phyloP scores from a whole-genome alignment of 345 rosid species.

The Aquilaria yunnanensis region DNA sequence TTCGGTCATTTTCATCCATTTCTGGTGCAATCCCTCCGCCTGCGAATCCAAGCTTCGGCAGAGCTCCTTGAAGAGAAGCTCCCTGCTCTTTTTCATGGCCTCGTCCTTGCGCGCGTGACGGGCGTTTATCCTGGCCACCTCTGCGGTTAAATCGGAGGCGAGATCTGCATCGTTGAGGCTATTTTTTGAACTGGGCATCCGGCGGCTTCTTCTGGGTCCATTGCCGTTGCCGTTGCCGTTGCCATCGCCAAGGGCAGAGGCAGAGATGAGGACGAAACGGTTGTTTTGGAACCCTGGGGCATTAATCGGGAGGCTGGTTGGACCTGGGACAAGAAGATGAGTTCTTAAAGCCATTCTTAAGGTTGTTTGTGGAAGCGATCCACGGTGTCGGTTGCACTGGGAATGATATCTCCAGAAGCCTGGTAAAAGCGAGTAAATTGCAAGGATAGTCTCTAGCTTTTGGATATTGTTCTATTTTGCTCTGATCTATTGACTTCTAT shows the following conservation, averaged over 20 bases:
- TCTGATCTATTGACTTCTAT: too few species aligned
- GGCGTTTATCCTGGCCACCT: slow-evolving; percentile 47
- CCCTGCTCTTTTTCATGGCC: slow-evolving; percentile 72
- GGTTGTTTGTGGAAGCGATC: not conserved
- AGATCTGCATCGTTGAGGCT: slow-evolving; percentile 35
- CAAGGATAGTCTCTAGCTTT: too few species aligned
- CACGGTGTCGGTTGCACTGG: too few species aligned
- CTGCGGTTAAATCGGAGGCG: slow-evolving; percentile 51
- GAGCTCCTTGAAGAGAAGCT: slow-evolving; percentile 59
- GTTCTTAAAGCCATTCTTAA: slow-evolving; percentile 37
- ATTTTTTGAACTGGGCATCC: slow-evolving; percentile 25
- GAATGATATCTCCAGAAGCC: too few species aligned
- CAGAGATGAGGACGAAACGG: slow-evolving; percentile 2
- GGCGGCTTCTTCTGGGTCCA: slow-evolving; percentile 25
- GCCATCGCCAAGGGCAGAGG: slow-evolving; percentile 2
- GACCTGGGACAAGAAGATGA: slow-evolving; percentile 18
- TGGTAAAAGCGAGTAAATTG: too few species aligned
- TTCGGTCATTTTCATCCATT: slow-evolving; percentile 51
- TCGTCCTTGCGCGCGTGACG: slow-evolving; percentile 43
- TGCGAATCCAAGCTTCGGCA: slow-evolving; percentile 35
- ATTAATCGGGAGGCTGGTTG: slow-evolving; percentile 3
- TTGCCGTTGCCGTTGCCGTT: not conserved
- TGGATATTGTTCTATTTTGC: too few species aligned
- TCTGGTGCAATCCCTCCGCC: slow-evolving; percentile 42
- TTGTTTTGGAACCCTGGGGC: not conserved